Evolutionary conservation across 2,329 filamentous ascomycete species (phyloP).

Genomic region (Colletotrichum graminicola): DNA sequence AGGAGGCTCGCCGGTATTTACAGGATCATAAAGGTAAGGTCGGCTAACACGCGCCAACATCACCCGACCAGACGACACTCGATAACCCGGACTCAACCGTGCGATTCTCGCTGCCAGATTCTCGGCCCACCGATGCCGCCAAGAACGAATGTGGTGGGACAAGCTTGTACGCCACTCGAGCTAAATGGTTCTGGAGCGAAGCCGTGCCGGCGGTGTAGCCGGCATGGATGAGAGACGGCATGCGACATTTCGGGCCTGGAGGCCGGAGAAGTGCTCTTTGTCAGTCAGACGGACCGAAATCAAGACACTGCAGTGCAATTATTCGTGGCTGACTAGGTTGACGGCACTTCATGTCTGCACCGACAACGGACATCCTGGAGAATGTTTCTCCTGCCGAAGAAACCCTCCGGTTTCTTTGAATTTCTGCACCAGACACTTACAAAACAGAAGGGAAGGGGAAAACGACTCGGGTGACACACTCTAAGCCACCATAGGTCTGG

Average conservation of each 20-base stretch:
- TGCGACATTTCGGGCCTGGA: constrained; percentile 11
- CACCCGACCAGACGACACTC: constrained; percentile 9
- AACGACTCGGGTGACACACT: constrained; percentile 11
- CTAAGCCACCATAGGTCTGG: neutral
- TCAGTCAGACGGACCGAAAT: constrained; percentile 12
- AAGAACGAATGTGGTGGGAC: neutral
- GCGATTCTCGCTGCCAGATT: constrained; percentile 15
- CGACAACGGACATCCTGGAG: constrained; percentile 26
- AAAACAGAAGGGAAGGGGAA: constrained; percentile 27
- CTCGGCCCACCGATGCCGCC: constrained; percentile 10
- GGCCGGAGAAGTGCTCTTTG: constrained; percentile 12
- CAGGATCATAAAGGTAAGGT: constrained; percentile 17
- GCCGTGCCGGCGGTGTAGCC: constrained; percentile 21
- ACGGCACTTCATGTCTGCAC: constrained; percentile 19
- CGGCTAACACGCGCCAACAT: constrained; percentile 29
- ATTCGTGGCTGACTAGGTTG: neutral
- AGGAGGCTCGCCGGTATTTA: constrained; percentile 11
- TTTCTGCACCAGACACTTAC: constrained; percentile 29
- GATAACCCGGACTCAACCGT: constrained; percentile 7
- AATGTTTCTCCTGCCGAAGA: constrained; percentile 1
- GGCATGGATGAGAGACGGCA: constrained; percentile 37
- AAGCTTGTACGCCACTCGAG: constrained; percentile 5
- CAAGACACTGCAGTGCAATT: neutral
- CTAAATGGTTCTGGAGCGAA: constrained; percentile 24
- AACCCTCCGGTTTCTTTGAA: neutral